Evolutionary conservation across 1,139 yeast genomes (phyloP), one percentile per base, ranked within the genome.

Genomic region (Candida sanyaensis): DNA sequence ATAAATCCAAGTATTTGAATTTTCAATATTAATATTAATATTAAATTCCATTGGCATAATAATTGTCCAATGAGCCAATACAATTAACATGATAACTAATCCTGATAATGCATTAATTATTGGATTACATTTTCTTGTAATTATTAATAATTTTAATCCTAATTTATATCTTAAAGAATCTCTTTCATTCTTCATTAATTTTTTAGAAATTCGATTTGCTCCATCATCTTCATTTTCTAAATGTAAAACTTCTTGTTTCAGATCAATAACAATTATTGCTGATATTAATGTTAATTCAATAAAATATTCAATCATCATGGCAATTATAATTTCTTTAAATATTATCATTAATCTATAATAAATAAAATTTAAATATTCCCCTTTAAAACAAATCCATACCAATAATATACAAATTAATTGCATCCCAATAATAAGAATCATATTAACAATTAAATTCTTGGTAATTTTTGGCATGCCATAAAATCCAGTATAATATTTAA

Each of bases 251-350:
- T 78, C 64, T 47, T 90, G 73, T 41, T 83, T 77, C 42, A 85
- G 68, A 65, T 89, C 96, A 41, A 88, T 78, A 28, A 85, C 75
- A 13, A 88, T 65, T 0, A 86, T 80, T 0, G 91, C 84, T 1
- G 83, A 70, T 51, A 87, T 78, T 60, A 74, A 87, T 0, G 92
- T 80, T 44, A 81, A 59, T 55, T 85, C 90, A 42, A 88, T 65
- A 3, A 76, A 48, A 55, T 80, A 83, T 55, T 86, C 90, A 37
- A 84, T 62, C 1, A 79, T 34, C 29, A 86, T 58, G 0, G 84
- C 75, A 33, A 75, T 46, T 2, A 61, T 50, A 2, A 64, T 46
- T 3, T 64, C 56, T 42, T 54, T 56, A 8, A 57, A 50, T 23
- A 61, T 52, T n/a, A 53, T 49, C 2, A 49, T 41, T 30, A 65